These are phyloP conservation scores for Mortierella polycephala DNA, from an alignment of 371 early-diverging fungal species.

Conservation along the genomic window DNA sequence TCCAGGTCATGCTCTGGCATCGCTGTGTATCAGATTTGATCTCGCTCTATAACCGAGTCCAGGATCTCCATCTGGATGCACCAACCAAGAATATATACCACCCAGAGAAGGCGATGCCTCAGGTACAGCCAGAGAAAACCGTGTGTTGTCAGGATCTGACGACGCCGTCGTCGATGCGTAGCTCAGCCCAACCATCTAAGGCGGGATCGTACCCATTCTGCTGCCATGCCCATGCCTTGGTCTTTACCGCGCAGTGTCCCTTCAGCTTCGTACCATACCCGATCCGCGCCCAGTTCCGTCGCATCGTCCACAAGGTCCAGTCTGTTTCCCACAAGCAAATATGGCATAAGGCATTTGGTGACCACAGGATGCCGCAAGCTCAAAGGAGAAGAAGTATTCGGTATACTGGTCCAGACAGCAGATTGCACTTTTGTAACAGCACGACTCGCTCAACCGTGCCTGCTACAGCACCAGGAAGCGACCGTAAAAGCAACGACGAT, in stretches of 20 bases:
- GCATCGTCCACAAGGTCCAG: constrained; percentile 25
- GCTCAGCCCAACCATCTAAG: neutral
- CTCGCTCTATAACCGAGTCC: constrained; percentile 31
- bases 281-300: constrained; percentile 30
- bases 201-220: constrained; percentile 36
- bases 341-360: constrained; percentile 2
- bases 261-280: constrained; percentile 21
- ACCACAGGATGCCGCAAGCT: neutral
- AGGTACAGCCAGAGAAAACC: neutral
- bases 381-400: constrained; percentile 1
- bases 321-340: constrained; percentile 12
- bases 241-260: constrained; percentile 26
- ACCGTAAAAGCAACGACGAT: constrained; percentile 2
- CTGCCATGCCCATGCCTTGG: constrained; percentile 45
- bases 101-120: neutral
- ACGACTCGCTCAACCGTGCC: constrained; percentile 1
- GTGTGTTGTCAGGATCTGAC: constrained; percentile 19
- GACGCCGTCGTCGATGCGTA: neutral
- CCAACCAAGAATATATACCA: neutral
- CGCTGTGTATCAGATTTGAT: constrained; percentile 43
- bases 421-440: constrained; percentile 30
- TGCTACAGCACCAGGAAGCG: neutral
- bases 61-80: constrained; percentile 19
- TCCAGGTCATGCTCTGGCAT: constrained; percentile 52
- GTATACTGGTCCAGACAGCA: constrained; percentile 26